These are phyloP conservation scores for Aspergillus hortae DNA, from an alignment of 2,329 filamentous ascomycete genomes.

Conservation along the genomic window DNA sequence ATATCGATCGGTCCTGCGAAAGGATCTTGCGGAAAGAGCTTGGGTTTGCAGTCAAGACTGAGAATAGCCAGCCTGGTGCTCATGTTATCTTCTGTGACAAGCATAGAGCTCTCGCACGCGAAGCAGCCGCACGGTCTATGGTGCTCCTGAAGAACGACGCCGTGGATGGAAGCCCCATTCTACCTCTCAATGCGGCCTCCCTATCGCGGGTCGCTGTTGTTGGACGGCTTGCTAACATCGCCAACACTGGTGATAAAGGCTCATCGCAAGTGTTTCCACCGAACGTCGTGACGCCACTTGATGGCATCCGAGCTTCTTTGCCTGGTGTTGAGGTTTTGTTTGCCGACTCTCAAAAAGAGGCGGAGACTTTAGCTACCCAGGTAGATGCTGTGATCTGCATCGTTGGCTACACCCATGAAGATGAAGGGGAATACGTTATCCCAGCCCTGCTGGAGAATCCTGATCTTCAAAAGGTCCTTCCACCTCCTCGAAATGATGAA, in stretches of 20 bases:
- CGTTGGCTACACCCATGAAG: slow-evolving; percentile 8
- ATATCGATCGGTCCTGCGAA: neutral
- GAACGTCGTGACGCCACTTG: slow-evolving; percentile 3
- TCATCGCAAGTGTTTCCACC: slow-evolving; percentile 10
- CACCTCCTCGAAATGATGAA: neutral
- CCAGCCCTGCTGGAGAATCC: slow-evolving; percentile 2
- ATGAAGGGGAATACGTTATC: slow-evolving; percentile 13
- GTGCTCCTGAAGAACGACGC: slow-evolving; percentile 7
- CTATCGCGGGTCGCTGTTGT: slow-evolving; percentile 5
- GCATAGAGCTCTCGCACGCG: slow-evolving; percentile 3
- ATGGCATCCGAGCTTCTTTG: slow-evolving; percentile 6
- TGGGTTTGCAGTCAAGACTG: neutral
- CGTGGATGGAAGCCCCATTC: neutral
- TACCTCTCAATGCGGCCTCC: slow-evolving; percentile 3
- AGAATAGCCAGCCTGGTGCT: neutral
- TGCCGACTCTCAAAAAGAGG: neutral
- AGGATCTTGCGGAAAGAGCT: slow-evolving; percentile 5
- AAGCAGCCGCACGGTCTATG: slow-evolving; percentile 1
- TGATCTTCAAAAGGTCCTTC: neutral
- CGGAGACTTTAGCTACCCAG: slow-evolving; percentile 1
- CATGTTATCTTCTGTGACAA: slow-evolving; percentile 2
- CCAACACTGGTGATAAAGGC: slow-evolving; percentile 11
- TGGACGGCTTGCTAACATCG: slow-evolving; percentile 6
- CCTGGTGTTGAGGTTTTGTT: neutral
- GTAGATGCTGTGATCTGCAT: slow-evolving; percentile 10